Base-by-base conservation (phyloP, 2,329 filamentous ascomycete species). In the Cordyceps tenuipes region DNA sequence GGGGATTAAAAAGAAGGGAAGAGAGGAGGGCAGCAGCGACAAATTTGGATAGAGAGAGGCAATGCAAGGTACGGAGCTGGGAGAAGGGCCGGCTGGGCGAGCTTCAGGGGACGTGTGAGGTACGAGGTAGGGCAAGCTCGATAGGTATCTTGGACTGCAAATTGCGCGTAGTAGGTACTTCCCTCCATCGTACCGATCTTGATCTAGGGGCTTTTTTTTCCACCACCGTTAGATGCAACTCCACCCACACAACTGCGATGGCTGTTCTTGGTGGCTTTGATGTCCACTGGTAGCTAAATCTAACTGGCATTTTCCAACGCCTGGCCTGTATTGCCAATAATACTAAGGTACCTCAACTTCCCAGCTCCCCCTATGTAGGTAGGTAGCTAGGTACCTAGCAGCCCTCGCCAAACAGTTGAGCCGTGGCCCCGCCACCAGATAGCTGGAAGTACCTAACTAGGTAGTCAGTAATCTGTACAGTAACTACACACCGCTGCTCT, bases 1-100 rank as follows among this genome's bases (percentile, higher is more conserved):
- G 48, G 29, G 50, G 48, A 23, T 19, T 23, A 31, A 34, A 26
- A 44, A 49, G 44, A 60, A 60, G 43, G n/a, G 49, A 54, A 23
- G 48, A 49, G 19, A 54, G 50, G 48, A 59, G 57, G 57, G 31
- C 23, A 48, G 41, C 46, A 26, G 41, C 46, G 26, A 53, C 56
- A 39, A 53, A 59, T 47, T 59, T 59, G 46, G 44, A 17, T 41
- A 57, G 29, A 5, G 1, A 23, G 4, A 57, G 29, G 43, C n/a
- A 15, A 26, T 17, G 41, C 17, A 7, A 47, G 41, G 29, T 31
- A 48, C 43, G 39, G 56, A 46, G 57, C 57, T 29, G 39, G 26
- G 36, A 51, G 39, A 13, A 36, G 12, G 34, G 8, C 34, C 34
- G 34, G 8, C 34, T 10, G 34, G 34, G 34, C 34, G 12, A 36